A percentile compares a stretch with the other conserved stretches of the same genome.
phyloP scores from a whole-genome alignment of 164 flowering plant genomes.

The Echeveria elegans region DNA sequence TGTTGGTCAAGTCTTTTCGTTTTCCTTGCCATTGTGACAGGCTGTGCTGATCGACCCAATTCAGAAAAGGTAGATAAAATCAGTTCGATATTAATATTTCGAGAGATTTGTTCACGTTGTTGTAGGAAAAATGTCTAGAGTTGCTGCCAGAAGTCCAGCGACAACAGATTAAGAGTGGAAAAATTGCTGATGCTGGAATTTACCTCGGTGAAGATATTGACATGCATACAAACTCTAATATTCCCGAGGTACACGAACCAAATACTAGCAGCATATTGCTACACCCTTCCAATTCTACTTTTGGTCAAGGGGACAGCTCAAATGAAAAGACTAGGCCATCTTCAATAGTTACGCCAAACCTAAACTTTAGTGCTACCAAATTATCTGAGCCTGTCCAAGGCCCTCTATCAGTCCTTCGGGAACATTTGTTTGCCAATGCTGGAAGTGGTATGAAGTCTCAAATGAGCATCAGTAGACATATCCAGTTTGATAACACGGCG shows the following conservation, averaged over 20 bases:
- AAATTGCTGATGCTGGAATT: slow-evolving; percentile 20
- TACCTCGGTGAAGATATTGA: slow-evolving; percentile 23
- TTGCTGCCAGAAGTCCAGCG: slow-evolving; percentile 72
- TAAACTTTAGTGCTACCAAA: slow-evolving; percentile 17
- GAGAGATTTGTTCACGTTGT: slow-evolving; percentile 4
- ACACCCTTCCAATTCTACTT: slow-evolving; percentile 25
- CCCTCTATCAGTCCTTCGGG: slow-evolving; percentile 26
- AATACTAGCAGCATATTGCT: slow-evolving; percentile 22
- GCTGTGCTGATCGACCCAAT: not conserved
- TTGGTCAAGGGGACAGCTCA: slow-evolving; percentile 18
- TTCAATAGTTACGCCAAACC: slow-evolving; percentile 19
- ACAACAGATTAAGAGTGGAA: slow-evolving; percentile 51
- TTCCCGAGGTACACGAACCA: slow-evolving; percentile 18
- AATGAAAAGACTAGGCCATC: slow-evolving; percentile 18
- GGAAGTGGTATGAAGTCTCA: slow-evolving; percentile 21
- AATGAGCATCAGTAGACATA: slow-evolving; percentile 16
- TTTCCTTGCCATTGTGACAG: not conserved
- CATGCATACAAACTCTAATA: slow-evolving; percentile 22
- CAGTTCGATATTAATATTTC: not conserved
- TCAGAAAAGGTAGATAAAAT: not conserved
- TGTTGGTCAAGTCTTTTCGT: not conserved
- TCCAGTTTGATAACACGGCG: slow-evolving; percentile 26
- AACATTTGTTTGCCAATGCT: slow-evolving; percentile 21
- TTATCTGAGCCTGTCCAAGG: slow-evolving; percentile 15
- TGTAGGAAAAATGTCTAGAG: slow-evolving; percentile 57